A percentile compares a stretch with the other conserved stretches of the same genome.
These are phyloP conservation scores for Pythium oligandrum DNA, from an alignment of 352 stramenopile species.

Conservation along the genomic window DNA sequence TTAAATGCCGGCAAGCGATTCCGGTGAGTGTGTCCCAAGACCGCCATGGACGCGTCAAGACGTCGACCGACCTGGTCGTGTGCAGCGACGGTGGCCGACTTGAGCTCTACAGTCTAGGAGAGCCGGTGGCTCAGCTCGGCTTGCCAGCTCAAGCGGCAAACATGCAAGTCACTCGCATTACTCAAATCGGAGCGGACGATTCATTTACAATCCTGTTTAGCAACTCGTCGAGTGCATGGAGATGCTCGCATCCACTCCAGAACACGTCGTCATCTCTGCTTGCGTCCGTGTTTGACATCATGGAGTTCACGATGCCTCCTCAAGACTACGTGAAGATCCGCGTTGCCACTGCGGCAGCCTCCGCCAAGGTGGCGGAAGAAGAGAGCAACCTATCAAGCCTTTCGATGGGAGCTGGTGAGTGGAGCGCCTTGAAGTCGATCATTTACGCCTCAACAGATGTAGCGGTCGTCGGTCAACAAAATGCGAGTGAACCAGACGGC, in stretches of 20 bases:
- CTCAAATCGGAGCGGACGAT: too few species aligned
- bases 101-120: background rate
- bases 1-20: background rate
- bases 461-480: background rate
- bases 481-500: too few species aligned
- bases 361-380: background rate
- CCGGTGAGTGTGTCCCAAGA: background rate
- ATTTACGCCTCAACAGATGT: background rate
- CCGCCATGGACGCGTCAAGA: background rate
- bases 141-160: background rate
- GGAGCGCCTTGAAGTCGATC: background rate
- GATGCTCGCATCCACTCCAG: slow-evolving; percentile 11
- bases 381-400: background rate
- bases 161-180: too few species aligned
- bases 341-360: slow-evolving; percentile 1
- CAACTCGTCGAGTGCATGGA: slow-evolving; percentile 2
- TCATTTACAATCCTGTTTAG: too few species aligned
- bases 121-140: background rate
- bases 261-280: slow-evolving; percentile 8
- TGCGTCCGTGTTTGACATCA: slow-evolving; percentile 1
- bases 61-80: background rate
- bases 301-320: slow-evolving; percentile 6
- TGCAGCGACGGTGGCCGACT: background rate
- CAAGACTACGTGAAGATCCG: slow-evolving; percentile 7
- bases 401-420: background rate